Conservation (phyloP, 331 rosid species). For the Acacia concinna region DNA sequence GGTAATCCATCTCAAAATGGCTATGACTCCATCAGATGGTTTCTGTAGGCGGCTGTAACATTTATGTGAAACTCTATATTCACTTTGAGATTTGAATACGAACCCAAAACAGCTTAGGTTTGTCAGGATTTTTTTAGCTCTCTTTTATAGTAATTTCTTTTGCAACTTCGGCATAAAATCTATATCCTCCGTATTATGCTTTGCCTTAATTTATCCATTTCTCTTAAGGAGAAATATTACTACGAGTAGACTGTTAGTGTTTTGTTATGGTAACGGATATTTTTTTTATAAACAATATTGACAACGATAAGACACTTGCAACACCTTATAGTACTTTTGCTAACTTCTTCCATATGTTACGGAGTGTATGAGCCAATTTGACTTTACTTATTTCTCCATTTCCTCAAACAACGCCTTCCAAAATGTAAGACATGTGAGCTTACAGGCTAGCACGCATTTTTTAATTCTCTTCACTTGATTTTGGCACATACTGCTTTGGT, state of each 20-base stretch:
- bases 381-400: background rate
- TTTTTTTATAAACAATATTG: background rate
- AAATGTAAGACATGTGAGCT: background rate
- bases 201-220: background rate
- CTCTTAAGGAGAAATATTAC: background rate
- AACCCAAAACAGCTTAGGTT: background rate
- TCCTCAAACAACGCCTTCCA: background rate
- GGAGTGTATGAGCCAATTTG: slow-evolving; percentile 9
- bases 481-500: slow-evolving; percentile 3
- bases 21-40: background rate
- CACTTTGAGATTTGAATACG: background rate
- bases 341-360: background rate
- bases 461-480: slow-evolving; percentile 2
- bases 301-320: background rate
- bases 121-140: background rate
- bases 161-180: background rate
- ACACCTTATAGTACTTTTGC: background rate
- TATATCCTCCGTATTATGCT: background rate
- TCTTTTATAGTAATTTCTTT: background rate
- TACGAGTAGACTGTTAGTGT: background rate
- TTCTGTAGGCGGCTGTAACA: slow-evolving; percentile 15
- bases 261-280: background rate
- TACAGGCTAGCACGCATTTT: background rate
- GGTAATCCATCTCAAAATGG: background rate
- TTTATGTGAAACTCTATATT: background rate